A percentile compares a stretch with the other conserved stretches of the same genome.
phyloP scores from a whole-genome alignment of 2,329 filamentous ascomycete species.

The Bipolaris gigantea region DNA sequence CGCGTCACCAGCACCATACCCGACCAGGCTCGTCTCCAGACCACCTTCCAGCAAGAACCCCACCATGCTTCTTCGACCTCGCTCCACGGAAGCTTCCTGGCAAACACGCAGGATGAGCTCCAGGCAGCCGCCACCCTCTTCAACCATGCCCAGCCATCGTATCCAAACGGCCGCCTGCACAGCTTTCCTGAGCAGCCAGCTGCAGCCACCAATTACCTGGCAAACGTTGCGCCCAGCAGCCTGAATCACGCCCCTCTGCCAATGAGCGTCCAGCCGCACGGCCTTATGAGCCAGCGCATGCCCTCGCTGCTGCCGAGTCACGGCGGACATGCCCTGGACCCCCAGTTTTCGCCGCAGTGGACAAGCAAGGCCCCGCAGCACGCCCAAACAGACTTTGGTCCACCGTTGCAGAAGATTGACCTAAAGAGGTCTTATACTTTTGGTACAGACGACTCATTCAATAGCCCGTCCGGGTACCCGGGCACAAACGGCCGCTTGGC shows the following conservation, averaged over 20 bases:
- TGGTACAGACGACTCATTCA: conserved; percentile 43
- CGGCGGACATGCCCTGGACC: conserved; percentile 32
- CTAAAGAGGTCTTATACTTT: conserved; percentile 41
- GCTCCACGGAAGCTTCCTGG: conserved; percentile 20
- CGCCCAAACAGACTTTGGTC: conserved; percentile 23
- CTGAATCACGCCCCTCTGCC: conserved; percentile 13
- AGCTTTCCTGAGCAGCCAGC: conserved; percentile 24
- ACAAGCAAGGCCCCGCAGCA: conserved; percentile 23
- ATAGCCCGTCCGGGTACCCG: conserved; percentile 33
- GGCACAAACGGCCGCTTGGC: conserved; percentile 26
- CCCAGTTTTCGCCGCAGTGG: conserved; percentile 35
- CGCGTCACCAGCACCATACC: conserved; percentile 40
- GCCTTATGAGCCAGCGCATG: conserved; percentile 35
- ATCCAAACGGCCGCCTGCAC: conserved; percentile 23
- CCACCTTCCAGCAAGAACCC: conserved; percentile 30
- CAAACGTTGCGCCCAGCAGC: conserved; percentile 9
- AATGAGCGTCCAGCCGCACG: conserved; percentile 29
- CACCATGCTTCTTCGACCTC: conserved; percentile 15
- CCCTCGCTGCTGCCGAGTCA: conserved; percentile 37
- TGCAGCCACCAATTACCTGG: conserved; percentile 2
- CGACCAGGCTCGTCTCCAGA: conserved; percentile 37
- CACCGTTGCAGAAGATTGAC: conserved; percentile 17
- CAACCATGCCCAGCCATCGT: conserved; percentile 34
- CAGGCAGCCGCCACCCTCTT: conserved; percentile 40
- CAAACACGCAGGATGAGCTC: conserved; percentile 35